Evolutionary conservation across 2,329 filamentous ascomycete genomes (phyloP), one percentile per base, ranked within the genome.

Genomic region (Colletotrichum sidae): DNA sequence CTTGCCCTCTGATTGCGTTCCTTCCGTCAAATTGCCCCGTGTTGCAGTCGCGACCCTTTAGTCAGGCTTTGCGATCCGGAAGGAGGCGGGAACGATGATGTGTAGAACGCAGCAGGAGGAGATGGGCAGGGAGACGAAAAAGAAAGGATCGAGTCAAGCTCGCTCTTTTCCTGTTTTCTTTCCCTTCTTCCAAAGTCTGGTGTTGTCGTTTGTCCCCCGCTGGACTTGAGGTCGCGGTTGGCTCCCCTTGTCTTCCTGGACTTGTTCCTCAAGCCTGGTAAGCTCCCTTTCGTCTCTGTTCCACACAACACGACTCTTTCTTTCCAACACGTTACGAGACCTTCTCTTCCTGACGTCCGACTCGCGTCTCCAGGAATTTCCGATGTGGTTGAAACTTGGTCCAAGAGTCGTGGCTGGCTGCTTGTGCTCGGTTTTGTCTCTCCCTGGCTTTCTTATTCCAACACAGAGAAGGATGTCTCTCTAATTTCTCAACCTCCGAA

Each of bases 381-480:
- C 52, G 44, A 25, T 38, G 34, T 55, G 33, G 25, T 49, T 8
- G 34, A n/a, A 13, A 11, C 37, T 57, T 52, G 51, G 17, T 45
- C 38, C 38, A 17, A 17, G 34, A 46, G 35, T 45, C 37, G 45
- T 35, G 37, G 60, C 58, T 56, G 35, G 46, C 13, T 53, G 49
- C 37, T n/a, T 49, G 46, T 8, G 33, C 46, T 25, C 25, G 25
- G 55, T 11, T 15, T 38, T 61, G 52, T 56, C 58, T 65, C 62
- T 62, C 57, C 62, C 51, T 52, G 52, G 25, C 52, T 65, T 65
- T 65, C 62, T 62, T 65, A 62, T 65, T 65, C 52, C 39, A 42
- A 57, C 46, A 56, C 62, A 58, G 62, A 49, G 58, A 25, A 47
- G 58, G 33, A 12, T 61, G 57, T 56, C 52, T 57, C 11, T 65